A percentile compares a stretch with the other conserved stretches of the same genome.
Evolutionary conservation across 2,329 filamentous ascomycete genomes (phyloP).

Genomic region (Phialemoniopsis sp.): DNA sequence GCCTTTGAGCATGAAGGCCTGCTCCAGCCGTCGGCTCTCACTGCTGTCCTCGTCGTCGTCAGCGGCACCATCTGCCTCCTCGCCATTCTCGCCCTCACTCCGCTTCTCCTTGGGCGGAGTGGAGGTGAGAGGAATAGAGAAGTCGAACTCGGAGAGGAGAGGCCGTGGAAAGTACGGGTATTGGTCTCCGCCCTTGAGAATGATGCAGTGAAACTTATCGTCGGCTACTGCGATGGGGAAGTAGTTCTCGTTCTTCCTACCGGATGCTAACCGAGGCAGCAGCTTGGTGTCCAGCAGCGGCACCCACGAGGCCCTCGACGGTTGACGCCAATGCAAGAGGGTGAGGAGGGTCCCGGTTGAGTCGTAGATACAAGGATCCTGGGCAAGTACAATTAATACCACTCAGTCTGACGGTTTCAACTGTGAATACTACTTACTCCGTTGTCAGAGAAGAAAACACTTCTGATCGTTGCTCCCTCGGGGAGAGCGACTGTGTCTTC

Average conservation of each 20-base stretch:
- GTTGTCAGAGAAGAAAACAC: slow-evolving; percentile 85
- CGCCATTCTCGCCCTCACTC: slow-evolving; percentile 17
- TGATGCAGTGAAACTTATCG: slow-evolving; percentile 95
- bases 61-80: slow-evolving; percentile 22
- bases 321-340: slow-evolving; percentile 84
- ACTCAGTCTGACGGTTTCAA: neutral
- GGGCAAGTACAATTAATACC: slow-evolving; percentile 1
- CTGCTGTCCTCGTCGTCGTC: slow-evolving; percentile 28
- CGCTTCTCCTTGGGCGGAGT: slow-evolving; percentile 22
- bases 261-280: slow-evolving; percentile 75
- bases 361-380: slow-evolving; percentile 96
- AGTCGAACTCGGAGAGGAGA: slow-evolving; percentile 88
- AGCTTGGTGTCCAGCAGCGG: slow-evolving; percentile 87
- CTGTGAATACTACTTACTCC: slow-evolving; percentile 56
- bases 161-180: slow-evolving; percentile 92
- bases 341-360: slow-evolving; percentile 84
- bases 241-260: slow-evolving; percentile 84
- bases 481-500: slow-evolving; percentile 88
- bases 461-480: slow-evolving; percentile 67
- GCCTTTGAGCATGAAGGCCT: slow-evolving; percentile 72
- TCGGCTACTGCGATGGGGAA: slow-evolving; percentile 94
- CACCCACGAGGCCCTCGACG: slow-evolving; percentile 84
- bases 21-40: slow-evolving; percentile 67
- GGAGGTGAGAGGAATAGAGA: slow-evolving; percentile 74
- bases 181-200: slow-evolving; percentile 90